Conservation (phyloP, 495 filamentous ascomycete species). For the Friedmanniomyces simplex region DNA sequence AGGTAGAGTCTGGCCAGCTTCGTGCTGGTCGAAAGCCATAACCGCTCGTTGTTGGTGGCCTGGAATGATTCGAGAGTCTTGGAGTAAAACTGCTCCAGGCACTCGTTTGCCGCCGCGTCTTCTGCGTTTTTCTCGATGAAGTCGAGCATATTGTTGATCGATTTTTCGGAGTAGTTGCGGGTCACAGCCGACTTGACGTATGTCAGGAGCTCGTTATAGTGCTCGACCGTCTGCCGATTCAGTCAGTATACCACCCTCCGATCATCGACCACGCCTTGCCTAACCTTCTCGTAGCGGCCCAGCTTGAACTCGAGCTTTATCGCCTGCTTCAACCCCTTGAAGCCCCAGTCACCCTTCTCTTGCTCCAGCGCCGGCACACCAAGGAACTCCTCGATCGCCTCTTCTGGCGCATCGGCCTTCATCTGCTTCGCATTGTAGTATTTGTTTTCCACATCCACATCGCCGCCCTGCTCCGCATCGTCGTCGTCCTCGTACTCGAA, state of each 20-base stretch:
- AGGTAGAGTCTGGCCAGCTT: conserved; percentile 88
- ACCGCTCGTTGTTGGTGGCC: conserved; percentile 90
- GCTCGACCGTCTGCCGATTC: conserved; percentile 72
- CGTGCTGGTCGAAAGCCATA: conserved; percentile 98
- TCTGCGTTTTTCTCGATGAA: conserved; percentile 91
- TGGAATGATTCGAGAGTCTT: conserved; percentile 88
- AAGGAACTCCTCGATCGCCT: conserved; percentile 84
- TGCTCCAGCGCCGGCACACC: conserved; percentile 71
- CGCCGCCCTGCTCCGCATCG: conserved; percentile 75
- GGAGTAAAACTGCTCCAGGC: conserved; percentile 95
- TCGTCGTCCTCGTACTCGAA: conserved; percentile 84
- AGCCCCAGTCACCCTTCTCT: conserved; percentile 96
- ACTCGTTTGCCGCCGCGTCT: conserved; percentile 63
- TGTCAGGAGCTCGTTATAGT: conserved; percentile 89
- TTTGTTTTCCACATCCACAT: conserved; percentile 96
- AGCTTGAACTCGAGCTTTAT: conserved; percentile 95
- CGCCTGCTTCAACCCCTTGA: conserved; percentile 94
- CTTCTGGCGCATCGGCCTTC: conserved; percentile 76
- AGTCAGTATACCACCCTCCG: conserved; percentile 15
- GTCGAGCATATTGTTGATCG: conserved; percentile 98
- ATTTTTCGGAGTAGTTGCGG: conserved; percentile 97
- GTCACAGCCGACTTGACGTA: conserved; percentile 97
- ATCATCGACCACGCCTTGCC: conserved; percentile 2
- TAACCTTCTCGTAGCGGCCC: conserved; percentile 70
- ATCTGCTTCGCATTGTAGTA: conserved; percentile 99